A percentile compares a stretch with the other conserved stretches of the same genome.
Evolutionary conservation across 371 early-diverging fungal species (phyloP).

Genomic region (Mortierella sp.): DNA sequence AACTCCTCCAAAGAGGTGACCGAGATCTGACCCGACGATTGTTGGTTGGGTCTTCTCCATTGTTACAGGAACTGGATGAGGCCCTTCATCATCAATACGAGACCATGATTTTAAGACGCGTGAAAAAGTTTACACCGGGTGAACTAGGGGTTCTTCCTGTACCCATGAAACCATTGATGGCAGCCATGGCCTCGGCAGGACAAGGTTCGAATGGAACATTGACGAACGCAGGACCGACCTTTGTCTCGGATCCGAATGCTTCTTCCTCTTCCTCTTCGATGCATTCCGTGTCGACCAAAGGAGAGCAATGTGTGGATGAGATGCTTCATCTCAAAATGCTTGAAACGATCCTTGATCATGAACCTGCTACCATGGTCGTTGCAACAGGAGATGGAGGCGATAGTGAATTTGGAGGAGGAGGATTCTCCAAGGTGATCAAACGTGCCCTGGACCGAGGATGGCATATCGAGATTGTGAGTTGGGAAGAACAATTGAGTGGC

Average conservation of each 20-base stretch:
- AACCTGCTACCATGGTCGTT: slow-evolving; percentile 53
- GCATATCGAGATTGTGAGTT: slow-evolving; percentile 56
- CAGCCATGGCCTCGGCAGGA: background rate
- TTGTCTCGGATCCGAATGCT: too few relatives aligned
- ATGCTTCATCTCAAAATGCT: slow-evolving; percentile 56
- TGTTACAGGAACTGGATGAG: slow-evolving; percentile 50
- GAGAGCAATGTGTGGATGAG: slow-evolving; percentile 58
- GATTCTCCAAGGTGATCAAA: slow-evolving; percentile 49
- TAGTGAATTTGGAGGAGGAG: slow-evolving; percentile 56
- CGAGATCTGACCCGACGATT: slow-evolving; percentile 37
- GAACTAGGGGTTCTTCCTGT: slow-evolving; percentile 33
- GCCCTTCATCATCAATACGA: slow-evolving; percentile 49
- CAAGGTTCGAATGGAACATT: background rate
- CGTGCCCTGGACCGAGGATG: slow-evolving; percentile 55
- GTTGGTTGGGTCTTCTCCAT: slow-evolving; percentile 54
- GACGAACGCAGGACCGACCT: too few relatives aligned
- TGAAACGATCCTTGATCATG: slow-evolving; percentile 53
- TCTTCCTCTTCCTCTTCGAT: background rate
- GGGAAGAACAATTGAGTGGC: slow-evolving; percentile 54
- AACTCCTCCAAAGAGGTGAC: slow-evolving; percentile 26
- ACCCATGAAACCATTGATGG: slow-evolving; percentile 16
- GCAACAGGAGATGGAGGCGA: slow-evolving; percentile 56
- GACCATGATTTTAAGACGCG: slow-evolving; percentile 46
- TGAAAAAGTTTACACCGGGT: slow-evolving; percentile 39
- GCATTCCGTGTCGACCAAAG: slow-evolving; percentile 9